A percentile compares a stretch with the other conserved stretches of the same genome.
phyloP scores from a whole-genome alignment of 176 grass and related monocot species.

The Rhynchospora pubera region DNA sequence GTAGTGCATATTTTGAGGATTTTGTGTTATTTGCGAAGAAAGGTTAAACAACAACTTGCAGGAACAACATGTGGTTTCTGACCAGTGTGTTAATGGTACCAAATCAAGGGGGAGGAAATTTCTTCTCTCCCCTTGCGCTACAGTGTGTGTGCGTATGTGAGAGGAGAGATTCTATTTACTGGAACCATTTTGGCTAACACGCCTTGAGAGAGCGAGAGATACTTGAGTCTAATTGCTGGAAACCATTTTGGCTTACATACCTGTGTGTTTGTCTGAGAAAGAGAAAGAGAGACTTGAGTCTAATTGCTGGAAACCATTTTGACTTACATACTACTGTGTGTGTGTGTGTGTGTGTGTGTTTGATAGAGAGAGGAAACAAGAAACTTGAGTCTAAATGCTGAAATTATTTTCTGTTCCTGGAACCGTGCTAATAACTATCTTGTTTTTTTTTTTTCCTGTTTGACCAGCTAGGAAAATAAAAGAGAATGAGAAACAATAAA shows the following conservation, averaged over 20 bases:
- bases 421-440: background rate
- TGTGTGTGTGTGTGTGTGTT: no score
- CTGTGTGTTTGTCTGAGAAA: no score
- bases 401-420: no score
- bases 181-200: no score
- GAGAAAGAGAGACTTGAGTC: background rate
- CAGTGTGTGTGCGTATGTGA: no score
- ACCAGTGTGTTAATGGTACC: background rate
- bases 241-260: background rate
- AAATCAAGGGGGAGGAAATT: background rate
- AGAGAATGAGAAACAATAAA: background rate
- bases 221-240: background rate
- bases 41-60: background rate
- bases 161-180: no score
- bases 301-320: background rate
- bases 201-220: background rate
- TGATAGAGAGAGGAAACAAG: no score
- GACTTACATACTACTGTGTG: no score
- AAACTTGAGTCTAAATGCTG: no score
- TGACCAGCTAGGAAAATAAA: background rate
- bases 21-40: background rate
- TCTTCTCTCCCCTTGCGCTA: background rate
- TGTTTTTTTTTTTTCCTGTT: background rate
- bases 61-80: background rate
- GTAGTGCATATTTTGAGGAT: background rate